Evolutionary conservation across 176 grass and related monocot genomes (phyloP).

Genomic region (Juncus effusus): DNA sequence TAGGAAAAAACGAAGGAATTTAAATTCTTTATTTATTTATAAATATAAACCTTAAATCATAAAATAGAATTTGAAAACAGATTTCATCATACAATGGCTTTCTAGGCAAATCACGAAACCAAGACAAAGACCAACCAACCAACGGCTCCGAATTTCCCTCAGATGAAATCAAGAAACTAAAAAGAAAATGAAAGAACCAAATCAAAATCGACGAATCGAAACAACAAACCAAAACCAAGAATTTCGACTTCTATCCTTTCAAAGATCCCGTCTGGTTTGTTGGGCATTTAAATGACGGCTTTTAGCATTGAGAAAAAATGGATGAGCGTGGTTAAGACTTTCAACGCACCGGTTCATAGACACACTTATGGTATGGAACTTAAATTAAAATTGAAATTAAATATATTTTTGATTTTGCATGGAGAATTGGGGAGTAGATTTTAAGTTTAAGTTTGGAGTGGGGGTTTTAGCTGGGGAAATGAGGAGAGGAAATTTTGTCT

Average conservation of each 20-base stretch:
- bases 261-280: conserved; percentile 72
- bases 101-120: too few relatives aligned
- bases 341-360: conserved; percentile 60
- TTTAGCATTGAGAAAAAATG: conserved; percentile 89
- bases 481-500: conserved; percentile 18
- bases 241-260: conserved; percentile 64
- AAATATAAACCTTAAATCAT: too few relatives aligned
- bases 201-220: conserved; percentile 36
- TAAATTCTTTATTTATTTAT: too few relatives aligned
- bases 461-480: neutral
- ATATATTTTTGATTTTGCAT: too few relatives aligned
- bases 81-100: too few relatives aligned
- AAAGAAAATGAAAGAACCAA: conserved; percentile 44
- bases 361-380: conserved; percentile 71
- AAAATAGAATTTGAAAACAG: too few relatives aligned
- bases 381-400: too few relatives aligned
- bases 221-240: conserved; percentile 38
- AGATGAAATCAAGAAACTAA: conserved; percentile 27
- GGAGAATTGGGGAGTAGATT: too few relatives aligned
- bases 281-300: conserved; percentile 61
- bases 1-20: too few relatives aligned
- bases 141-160: conserved; percentile 26
- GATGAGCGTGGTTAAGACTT: conserved; percentile 71
- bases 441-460: conserved; percentile 37
- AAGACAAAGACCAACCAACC: conserved; percentile 37